Evolutionary conservation across 2,329 filamentous ascomycete species (phyloP).

Genomic region (Akanthomyces uredinophilus): DNA sequence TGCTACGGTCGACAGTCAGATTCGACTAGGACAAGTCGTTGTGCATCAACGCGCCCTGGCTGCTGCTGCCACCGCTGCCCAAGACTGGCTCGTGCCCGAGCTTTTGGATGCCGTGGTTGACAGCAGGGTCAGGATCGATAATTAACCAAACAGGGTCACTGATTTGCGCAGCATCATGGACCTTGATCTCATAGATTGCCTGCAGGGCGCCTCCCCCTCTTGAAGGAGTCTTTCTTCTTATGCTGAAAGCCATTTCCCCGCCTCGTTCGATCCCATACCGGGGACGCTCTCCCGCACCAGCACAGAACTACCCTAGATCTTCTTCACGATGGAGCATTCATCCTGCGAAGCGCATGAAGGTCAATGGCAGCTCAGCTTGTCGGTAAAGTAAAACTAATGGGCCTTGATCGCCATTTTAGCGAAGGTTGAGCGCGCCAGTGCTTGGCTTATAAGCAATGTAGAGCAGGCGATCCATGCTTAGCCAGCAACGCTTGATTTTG

Average conservation of each 20-base stretch:
- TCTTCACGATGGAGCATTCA: background rate
- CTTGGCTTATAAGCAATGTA: too few species aligned
- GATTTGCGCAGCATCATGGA: background rate
- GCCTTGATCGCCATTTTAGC: slow-evolving; percentile 22
- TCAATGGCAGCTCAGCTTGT: slow-evolving; percentile 27
- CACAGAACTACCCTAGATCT: slow-evolving; percentile 32
- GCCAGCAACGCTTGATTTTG: background rate
- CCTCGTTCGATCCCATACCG: slow-evolving; percentile 31
- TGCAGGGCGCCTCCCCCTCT: slow-evolving; percentile 26
- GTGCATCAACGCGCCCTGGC: background rate
- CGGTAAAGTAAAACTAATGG: slow-evolving; percentile 34
- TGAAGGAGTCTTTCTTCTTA: slow-evolving; percentile 29
- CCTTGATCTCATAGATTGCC: slow-evolving; percentile 24
- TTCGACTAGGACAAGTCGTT: slow-evolving; percentile 18
- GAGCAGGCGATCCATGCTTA: too few species aligned
- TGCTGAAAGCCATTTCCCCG: slow-evolving; percentile 31
- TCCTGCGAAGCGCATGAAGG: background rate
- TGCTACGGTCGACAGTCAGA: slow-evolving; percentile 26
- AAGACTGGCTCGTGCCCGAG: background rate
- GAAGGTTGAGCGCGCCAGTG: slow-evolving; percentile 23
- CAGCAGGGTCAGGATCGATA: background rate
- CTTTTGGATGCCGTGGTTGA: background rate
- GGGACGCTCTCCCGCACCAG: slow-evolving; percentile 35
- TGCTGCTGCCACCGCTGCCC: background rate
- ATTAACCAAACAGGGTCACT: background rate